Evolutionary conservation across 805 yeast species (phyloP), one percentile per base, ranked within the genome.

Genomic region (Candida golubevii): DNA sequence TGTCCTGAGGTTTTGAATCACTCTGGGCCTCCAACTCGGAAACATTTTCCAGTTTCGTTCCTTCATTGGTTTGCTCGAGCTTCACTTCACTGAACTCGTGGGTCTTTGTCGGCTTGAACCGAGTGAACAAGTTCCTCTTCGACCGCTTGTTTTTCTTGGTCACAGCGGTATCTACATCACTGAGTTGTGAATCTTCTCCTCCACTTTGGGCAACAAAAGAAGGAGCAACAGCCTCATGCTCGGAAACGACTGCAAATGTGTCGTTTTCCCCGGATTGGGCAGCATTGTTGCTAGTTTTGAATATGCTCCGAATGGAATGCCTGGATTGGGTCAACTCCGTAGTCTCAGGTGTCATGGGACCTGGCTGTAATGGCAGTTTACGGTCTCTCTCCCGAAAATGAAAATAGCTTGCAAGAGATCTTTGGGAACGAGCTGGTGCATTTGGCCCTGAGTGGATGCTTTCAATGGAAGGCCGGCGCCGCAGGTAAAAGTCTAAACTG

Each of bases 341-440:
- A 23, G 38, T 31, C 38, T 23, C 34, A 18, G 39, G 46, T 28
- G 38, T 31, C 39, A 30, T 36, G 7, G 34, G 8, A 5, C 39
- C 42, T 7, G 41, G 41, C 46, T 38, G 42, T 28, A 36, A 34
- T 8, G 51, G 53, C 51, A 45, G 53, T 27, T 38, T 44, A 8
- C 42, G 33, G 30, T 35, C 43, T 9, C 31, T 41, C 15, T 45
- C 44, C 10, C 45, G 36, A 35, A 71, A 71, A 7, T 75, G 74
- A 32, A 71, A 61, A 47, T 68, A 69, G 42, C 67, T 68, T 6
- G 66, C 59, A 18, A 71, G 59, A 2, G 74, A 65, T 23, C 56
- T 37, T 30, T 47, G 52, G 14, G 47, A 42, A 4, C 50, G 42
- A 11, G 33, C 49, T 4, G 54, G 48, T 6, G 46, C 49, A 18